These are phyloP conservation scores for Umbellularia californica DNA, from an alignment of 164 flowering plant species.

Conservation along the genomic window DNA sequence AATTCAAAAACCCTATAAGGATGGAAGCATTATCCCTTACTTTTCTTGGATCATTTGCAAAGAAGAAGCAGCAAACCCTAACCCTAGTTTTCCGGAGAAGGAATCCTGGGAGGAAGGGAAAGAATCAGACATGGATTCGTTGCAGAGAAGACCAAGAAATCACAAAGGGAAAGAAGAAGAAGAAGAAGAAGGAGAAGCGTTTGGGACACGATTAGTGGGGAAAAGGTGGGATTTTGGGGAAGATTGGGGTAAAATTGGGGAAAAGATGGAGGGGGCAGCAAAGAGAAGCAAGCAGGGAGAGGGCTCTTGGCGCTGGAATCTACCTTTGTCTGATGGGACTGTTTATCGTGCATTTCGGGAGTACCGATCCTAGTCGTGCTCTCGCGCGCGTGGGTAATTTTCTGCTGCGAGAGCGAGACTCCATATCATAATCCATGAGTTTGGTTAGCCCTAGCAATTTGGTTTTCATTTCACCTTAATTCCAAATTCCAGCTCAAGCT, in stretches of 20 bases:
- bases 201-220: neutral
- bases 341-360: neutral
- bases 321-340: neutral
- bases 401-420: too few species aligned
- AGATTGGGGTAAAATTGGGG: neutral
- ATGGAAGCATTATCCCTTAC: neutral
- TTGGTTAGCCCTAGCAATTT: too few species aligned
- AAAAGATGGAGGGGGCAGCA: neutral
- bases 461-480: too few species aligned
- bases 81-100: neutral
- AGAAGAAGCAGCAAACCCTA: neutral
- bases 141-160: too few species aligned
- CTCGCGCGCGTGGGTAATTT: neutral
- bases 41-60: neutral
- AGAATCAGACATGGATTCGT: too few species aligned
- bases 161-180: too few species aligned
- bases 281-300: neutral
- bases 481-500: too few species aligned
- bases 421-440: too few species aligned
- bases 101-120: too few species aligned
- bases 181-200: neutral
- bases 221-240: neutral
- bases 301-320: neutral
- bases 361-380: neutral
- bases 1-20: conserved; percentile 2